Base-by-base conservation (phyloP, 257 asterid genomes). In the Scutellaria galericulata region DNA sequence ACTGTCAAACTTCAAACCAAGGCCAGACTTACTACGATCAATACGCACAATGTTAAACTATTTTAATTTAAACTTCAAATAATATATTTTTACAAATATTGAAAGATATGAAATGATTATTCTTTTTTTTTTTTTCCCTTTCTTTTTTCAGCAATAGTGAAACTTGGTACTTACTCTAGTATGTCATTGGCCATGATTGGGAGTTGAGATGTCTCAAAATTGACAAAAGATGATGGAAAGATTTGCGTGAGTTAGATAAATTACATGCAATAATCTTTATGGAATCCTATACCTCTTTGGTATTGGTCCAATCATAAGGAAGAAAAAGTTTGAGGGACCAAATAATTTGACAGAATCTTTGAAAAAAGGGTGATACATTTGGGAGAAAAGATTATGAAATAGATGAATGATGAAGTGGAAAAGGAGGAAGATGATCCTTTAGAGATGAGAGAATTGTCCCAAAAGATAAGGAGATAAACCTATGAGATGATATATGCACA, bases 401-500 rank as follows among this genome's bases (percentile, higher is more conserved):
- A 65, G 78, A 78, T 77, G 64, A 41, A 66, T 76, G 77, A 59
- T 64, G 75, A 48, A 74, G 55, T 70, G 42, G 55, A 47, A 74
- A 74, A 69, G 67, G 74, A 66, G 75, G 15, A 24, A 48, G 39
- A 48, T 57, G 79, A 77, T 76, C 73, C 64, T 54, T 77, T 81
- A 52, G 60, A 79, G 88, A 83, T 81, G 39, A 65, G 82, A 85
- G 75, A 70, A 83, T 81, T 81, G 90, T 83, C 79, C 90, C 85
- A 86, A 81, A 81, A 79, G 88, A 83, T 86, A 83, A 86, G 90
- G 84, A 78, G 87, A 85, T 82, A 82, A 73, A 62, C 75, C 61
- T 63, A 31, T 31, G 37, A 31, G 37, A 31, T 78, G 60, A 63
- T 64, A 44, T 73, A 66, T 48, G 55, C 77, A 60, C 79, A 69